Evolutionary conservation across 2,329 filamentous ascomycete genomes (phyloP), one percentile per base, ranked within the genome.

Genomic region (Juglanconis oblonga): DNA sequence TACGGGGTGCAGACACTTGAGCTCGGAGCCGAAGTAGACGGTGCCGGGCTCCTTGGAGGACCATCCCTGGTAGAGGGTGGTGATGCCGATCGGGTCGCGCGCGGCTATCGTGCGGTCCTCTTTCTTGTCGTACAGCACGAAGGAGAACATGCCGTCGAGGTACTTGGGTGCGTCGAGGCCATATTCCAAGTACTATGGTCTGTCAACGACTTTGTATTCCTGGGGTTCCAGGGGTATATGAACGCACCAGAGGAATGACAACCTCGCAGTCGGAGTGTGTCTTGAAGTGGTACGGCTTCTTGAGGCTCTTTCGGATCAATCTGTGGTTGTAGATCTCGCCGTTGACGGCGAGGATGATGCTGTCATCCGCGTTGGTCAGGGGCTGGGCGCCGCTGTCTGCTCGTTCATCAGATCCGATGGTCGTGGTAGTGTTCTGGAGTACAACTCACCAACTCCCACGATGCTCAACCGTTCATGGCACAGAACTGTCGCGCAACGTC

Each of bases 321-420:
- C 94, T 90, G 80, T 99, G 95, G 87, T 99, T 99, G 85, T 99
- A 99, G 75, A 99, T 99, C 76, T 99, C 95, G 78, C 95, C 95
- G 77, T 99, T 99, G 86, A 98, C 95, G 66, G 95, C 94, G 63
- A 99, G 87, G 65, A 94, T 88, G 70, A 99, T 88, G 69, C 83
- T 89, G 66, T 87, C 89, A 74, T 98, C 94, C 67, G 92, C 87
- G 81, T 92, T 98, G 81, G 94, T 89, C 67, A 99, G 83, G 65
- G 95, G 95, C 79, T 99, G 95, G 55, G 95, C 94, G 74, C 95
- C 95, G 71, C 91, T 94, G 75, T 98, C 94, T 94, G 74, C 49
- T 59, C 50, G 62, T 33, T 54, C 56, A 69, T 74, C 45, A 73
- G 67, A 48, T 42, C 33, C 10, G 29, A 5, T 9, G n/a, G 24